Evolutionary conservation across 768 basidiomycete species (phyloP), one percentile per base, ranked within the genome.

Genomic region (Psilocybe cyanescens): DNA sequence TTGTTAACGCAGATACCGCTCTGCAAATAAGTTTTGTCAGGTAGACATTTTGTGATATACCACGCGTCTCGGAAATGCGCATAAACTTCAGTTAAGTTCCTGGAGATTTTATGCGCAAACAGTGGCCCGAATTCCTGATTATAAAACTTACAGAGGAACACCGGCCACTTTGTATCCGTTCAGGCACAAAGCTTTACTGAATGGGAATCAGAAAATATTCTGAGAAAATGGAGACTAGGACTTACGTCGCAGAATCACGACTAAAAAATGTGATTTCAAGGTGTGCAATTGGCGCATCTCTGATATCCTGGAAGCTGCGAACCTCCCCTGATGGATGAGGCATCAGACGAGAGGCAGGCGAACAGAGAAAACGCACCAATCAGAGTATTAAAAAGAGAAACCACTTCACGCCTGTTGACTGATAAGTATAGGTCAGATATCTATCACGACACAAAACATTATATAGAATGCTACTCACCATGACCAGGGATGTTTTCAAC

Each of bases 101-200:
- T 48, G 39, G 45, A 9, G 47, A 24, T 60, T 17, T 51, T 57
- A 54, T 12, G 7, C 9, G 35, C 3, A 41, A 48, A 19, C 14
- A 9, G 16, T 37, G 6, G 16, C 33, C 33, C 7, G 35, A 8
- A 49, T 28, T 19, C 19, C 8, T 24, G 8, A 11, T 33, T 29
- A 5, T 19, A 35, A 3, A 7, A 79, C 87, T 74, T 71, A 89
- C 90, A 87, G 74, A 31, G 81, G 76, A 33, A 76, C 74, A 33
- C 86, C 86, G 28, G 79, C 78, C 17, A 89, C 72, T 19, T 76
- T 81, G 68, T 86, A 88, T 47, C 87, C 85, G 29, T 84, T 82
- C 86, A 90, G 85, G 65, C 84, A 85, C 55, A 90, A 66, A 1
- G 88, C 85, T 73, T 89, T 89, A 59, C 89, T 91, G 57, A 8